These are phyloP conservation scores for Plasmodium chabaudi DNA, from an alignment of 169 alveolate genomes.

Conservation along the genomic window DNA sequence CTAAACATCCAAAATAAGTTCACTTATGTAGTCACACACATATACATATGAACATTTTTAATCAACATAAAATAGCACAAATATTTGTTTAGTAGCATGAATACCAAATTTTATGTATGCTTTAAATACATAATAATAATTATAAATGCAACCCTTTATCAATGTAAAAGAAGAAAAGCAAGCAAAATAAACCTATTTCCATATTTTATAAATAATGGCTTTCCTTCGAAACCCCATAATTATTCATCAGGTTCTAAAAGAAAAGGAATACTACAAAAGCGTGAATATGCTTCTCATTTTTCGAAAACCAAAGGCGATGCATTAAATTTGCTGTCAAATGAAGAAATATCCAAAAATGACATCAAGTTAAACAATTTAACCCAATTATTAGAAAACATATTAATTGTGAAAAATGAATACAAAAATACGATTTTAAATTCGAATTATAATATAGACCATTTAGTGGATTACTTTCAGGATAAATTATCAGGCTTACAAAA, in stretches of 20 bases:
- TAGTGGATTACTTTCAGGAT: constrained; percentile 5
- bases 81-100: constrained; percentile 18
- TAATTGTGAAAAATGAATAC: constrained; percentile 35
- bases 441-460: constrained; percentile 28
- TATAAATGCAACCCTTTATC: constrained; percentile 2
- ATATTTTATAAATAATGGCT: constrained; percentile 21
- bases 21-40: neutral
- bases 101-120: constrained; percentile 5
- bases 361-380: constrained; percentile 5
- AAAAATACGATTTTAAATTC: constrained; percentile 6
- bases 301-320: constrained; percentile 7
- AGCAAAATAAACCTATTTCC: constrained; percentile 20
- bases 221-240: neutral
- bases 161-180: constrained; percentile 10
- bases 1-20: neutral
- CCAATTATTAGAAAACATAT: constrained; percentile 13
- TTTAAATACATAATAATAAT: constrained; percentile 28
- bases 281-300: neutral
- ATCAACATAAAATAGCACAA: neutral
- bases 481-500: constrained; percentile 24
- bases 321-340: neutral
- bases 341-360: constrained; percentile 6
- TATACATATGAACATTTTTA: too few relatives aligned
- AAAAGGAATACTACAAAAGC: neutral
- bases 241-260: neutral